Percentiles rank a stretch among this genome's conserved stretches.
phyloP scores from a whole-genome alignment of 2,329 filamentous ascomycete genomes.

The Nigrograna mackinnonii region DNA sequence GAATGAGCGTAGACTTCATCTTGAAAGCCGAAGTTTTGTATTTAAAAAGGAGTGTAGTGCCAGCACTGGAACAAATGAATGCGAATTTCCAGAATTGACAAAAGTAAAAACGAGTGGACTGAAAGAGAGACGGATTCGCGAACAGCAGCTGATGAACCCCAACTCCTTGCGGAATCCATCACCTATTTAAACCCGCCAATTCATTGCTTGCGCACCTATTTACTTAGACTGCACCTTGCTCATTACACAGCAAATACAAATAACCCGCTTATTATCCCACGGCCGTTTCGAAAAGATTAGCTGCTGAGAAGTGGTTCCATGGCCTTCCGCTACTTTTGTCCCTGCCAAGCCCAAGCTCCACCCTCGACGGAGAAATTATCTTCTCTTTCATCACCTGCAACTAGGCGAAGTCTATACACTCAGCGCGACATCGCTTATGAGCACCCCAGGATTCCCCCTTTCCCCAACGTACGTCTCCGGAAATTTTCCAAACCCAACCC shows the following conservation, averaged over 20 bases:
- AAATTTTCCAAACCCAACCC: no score
- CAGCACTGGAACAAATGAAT: background rate
- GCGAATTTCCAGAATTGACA: background rate
- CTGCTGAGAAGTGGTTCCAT: no score
- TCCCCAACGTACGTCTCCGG: no score
- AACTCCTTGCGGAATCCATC: background rate
- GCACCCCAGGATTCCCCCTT: no score
- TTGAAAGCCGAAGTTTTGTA: constrained; percentile 1
- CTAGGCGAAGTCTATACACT: no score
- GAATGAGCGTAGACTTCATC: constrained; percentile 22
- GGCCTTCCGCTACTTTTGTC: no score
- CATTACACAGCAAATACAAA: background rate
- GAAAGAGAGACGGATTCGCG: background rate
- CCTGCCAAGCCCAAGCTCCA: background rate
- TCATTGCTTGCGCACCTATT: background rate
- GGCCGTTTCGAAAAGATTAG: background rate
- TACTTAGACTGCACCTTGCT: background rate
- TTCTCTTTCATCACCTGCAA: background rate
- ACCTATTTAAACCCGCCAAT: background rate
- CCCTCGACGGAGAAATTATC: background rate
- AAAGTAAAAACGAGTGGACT: background rate
- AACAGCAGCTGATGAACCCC: background rate
- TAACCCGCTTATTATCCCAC: background rate
- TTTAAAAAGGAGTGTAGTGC: background rate
- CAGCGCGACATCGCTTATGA: no score